Percentiles rank a stretch among this genome's conserved stretches.
phyloP scores from a whole-genome alignment of 352 stramenopile species.

The Globisporangium middletonii region DNA sequence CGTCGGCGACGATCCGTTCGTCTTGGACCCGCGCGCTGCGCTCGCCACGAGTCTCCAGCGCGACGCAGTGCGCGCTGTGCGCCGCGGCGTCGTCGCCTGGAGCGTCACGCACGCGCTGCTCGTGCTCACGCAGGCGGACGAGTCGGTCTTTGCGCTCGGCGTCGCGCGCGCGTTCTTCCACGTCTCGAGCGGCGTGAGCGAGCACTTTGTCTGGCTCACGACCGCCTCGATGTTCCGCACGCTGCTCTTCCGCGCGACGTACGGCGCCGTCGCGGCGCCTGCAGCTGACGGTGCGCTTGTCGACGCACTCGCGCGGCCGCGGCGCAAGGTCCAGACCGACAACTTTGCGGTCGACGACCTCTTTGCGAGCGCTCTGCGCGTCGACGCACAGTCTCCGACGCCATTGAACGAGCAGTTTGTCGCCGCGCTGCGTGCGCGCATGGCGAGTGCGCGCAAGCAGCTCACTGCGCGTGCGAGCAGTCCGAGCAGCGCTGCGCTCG shows the following conservation, averaged over 20 bases:
- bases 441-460: slow-evolving; percentile 24
- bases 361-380: slow-evolving; percentile 15
- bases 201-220: slow-evolving; percentile 38
- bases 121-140: slow-evolving; percentile 17
- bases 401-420: slow-evolving; percentile 46
- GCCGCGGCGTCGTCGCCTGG: slow-evolving; percentile 37
- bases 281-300: slow-evolving; percentile 26
- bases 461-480: slow-evolving; percentile 20
- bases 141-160: slow-evolving; percentile 16
- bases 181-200: slow-evolving; percentile 32
- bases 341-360: slow-evolving; percentile 14
- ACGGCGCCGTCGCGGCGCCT: slow-evolving; percentile 17
- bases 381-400: slow-evolving; percentile 15
- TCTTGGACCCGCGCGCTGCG: slow-evolving; percentile 34
- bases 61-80: slow-evolving; percentile 34
- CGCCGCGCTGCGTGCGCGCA: slow-evolving; percentile 22
- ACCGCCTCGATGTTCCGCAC: slow-evolving; percentile 44
- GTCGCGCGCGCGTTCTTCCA: slow-evolving; percentile 31
- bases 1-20: slow-evolving; percentile 40
- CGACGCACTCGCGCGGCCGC: slow-evolving; percentile 15
- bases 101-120: slow-evolving; percentile 20
- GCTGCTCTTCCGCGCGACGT: slow-evolving; percentile 40
- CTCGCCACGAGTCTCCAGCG: slow-evolving; percentile 31
- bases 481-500: slow-evolving; percentile 20
- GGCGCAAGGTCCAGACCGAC: slow-evolving; percentile 3